Percentiles rank a stretch among this genome's conserved stretches.
phyloP scores from a whole-genome alignment of 306 rosid genomes.

The Medicago arabica region DNA sequence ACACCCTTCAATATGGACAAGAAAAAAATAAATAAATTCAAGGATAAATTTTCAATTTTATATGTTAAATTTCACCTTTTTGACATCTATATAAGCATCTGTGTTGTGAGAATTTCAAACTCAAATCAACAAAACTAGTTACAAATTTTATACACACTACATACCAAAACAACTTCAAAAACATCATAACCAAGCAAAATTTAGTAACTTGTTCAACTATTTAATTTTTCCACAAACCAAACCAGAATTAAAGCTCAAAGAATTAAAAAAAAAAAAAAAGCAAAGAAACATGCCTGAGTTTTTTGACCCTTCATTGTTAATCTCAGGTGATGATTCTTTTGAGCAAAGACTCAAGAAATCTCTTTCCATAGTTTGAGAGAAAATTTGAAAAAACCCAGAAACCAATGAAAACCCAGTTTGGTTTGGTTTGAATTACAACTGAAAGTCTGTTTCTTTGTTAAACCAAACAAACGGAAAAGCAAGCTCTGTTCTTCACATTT shows the following conservation, averaged over 20 bases:
- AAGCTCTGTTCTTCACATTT: conserved; percentile 15
- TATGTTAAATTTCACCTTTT: neutral
- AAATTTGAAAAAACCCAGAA: neutral
- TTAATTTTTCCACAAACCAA: conserved; percentile 8
- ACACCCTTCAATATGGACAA: neutral
- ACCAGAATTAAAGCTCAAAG: neutral
- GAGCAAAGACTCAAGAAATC: conserved; percentile 78
- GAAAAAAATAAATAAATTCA: neutral
- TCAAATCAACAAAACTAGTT: conserved; percentile 34
- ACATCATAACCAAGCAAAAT: conserved; percentile 26
- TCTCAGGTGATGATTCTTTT: conserved; percentile 52
- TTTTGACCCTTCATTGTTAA: conserved; percentile 52
- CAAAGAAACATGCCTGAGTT: conserved; percentile 51
- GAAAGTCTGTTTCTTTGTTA: conserved; percentile 18
- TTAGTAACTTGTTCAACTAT: neutral
- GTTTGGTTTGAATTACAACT: neutral
- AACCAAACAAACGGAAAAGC: conserved; percentile 4
- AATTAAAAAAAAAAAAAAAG: neutral
- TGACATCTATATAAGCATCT: conserved; percentile 4
- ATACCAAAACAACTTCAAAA: neutral
- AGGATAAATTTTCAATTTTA: conserved; percentile 1
- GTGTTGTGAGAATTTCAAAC: neutral
- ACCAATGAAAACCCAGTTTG: conserved; percentile 22
- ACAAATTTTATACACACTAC: neutral
- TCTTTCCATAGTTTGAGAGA: conserved; percentile 67